These are phyloP conservation scores for Suillus subalutaceus DNA, from an alignment of 768 basidiomycete species.

Conservation along the genomic window DNA sequence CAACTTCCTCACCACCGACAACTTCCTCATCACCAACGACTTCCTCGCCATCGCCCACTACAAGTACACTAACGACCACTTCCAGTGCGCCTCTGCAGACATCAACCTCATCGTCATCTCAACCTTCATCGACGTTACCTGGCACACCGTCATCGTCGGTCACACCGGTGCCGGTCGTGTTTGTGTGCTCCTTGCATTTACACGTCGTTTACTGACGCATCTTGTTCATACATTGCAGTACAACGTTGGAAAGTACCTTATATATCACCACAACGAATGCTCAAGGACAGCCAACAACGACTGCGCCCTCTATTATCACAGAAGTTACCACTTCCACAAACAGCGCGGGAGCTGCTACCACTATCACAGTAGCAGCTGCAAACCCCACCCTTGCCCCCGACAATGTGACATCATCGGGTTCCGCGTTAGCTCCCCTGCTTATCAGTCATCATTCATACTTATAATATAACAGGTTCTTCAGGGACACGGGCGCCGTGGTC, in stretches of 20 bases:
- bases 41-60: constrained; percentile 17
- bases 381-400: constrained; percentile 72
- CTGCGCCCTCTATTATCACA: constrained; percentile 61
- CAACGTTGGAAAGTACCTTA: constrained; percentile 52
- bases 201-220: constrained; percentile 17
- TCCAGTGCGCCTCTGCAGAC: constrained; percentile 8
- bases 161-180: constrained; percentile 18
- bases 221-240: constrained; percentile 38
- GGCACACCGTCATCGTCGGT: constrained; percentile 14
- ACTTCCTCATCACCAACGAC: constrained; percentile 21
- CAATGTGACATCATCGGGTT: constrained; percentile 39
- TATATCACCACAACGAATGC: constrained; percentile 64
- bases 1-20: constrained; percentile 10
- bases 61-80: constrained; percentile 13
- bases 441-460: constrained; percentile 13
- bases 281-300: constrained; percentile 49
- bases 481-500: constrained; percentile 86
- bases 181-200: constrained; percentile 18
- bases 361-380: constrained; percentile 63
- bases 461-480: constrained; percentile 66
- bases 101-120: constrained; percentile 8
- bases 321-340: constrained; percentile 56
- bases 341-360: constrained; percentile 53
- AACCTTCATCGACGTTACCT: constrained; percentile 17
- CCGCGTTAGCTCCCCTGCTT: constrained; percentile 49